These are phyloP conservation scores for Ceratobasidium theobromae DNA, from an alignment of 1,284 basidiomycete genomes.

Conservation along the genomic window DNA sequence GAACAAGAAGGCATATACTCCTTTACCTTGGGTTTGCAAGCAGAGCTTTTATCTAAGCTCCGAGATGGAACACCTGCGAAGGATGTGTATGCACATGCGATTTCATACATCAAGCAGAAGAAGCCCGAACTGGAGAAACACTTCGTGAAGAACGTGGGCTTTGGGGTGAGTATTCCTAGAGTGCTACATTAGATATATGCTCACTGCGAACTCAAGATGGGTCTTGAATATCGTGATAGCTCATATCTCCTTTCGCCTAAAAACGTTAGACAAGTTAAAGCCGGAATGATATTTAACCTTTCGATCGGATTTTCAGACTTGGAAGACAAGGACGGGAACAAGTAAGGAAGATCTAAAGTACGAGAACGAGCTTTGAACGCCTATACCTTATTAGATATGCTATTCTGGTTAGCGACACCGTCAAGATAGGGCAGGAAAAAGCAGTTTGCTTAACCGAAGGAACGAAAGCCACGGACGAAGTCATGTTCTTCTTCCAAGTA, in stretches of 20 bases:
- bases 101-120: slow-evolving; percentile 73
- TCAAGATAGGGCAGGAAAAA: slow-evolving; percentile 72
- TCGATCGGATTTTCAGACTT: slow-evolving; percentile 84
- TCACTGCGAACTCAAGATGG: slow-evolving; percentile 59
- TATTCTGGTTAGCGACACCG: slow-evolving; percentile 87
- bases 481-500: slow-evolving; percentile 73
- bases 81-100: slow-evolving; percentile 78
- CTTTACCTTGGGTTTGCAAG: slow-evolving; percentile 76
- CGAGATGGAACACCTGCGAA: slow-evolving; percentile 78
- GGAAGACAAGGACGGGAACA: slow-evolving; percentile 72
- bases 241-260: slow-evolving; percentile 82
- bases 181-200: slow-evolving; percentile 8
- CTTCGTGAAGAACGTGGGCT: slow-evolving; percentile 90
- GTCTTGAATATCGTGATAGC: slow-evolving; percentile 92
- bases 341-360: slow-evolving; percentile 50
- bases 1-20: slow-evolving; percentile 88
- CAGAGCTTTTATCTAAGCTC: slow-evolving; percentile 73
- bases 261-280: slow-evolving; percentile 68
- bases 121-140: slow-evolving; percentile 79
- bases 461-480: slow-evolving; percentile 79
- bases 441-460: slow-evolving; percentile 81
- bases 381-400: slow-evolving; percentile 63
- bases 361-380: neutral
- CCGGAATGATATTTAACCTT: slow-evolving; percentile 86
- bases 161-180: slow-evolving; percentile 59